Evolutionary conservation across 1,284 basidiomycete genomes (phyloP).

Genomic region (Ustilago vetiveriae): DNA sequence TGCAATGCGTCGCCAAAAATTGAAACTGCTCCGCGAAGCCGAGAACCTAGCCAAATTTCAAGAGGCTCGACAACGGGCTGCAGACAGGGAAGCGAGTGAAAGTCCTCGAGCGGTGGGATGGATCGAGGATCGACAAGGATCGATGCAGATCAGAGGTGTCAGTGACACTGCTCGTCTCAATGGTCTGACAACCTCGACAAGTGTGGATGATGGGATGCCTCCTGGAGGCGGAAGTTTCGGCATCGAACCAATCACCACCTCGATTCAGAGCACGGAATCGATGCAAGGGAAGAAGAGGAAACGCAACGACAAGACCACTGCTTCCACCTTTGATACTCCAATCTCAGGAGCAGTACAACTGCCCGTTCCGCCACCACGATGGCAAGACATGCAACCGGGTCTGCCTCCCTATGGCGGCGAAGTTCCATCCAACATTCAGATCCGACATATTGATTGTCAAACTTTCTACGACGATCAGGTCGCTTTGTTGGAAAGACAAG

Average conservation of each 20-base stretch:
- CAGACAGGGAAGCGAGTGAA: no score
- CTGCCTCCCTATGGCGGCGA: conserved; percentile 5
- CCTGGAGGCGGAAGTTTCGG: conserved; percentile 17
- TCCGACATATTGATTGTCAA: conserved; percentile 28
- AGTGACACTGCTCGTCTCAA: neutral
- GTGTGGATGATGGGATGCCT: neutral
- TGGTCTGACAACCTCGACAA: neutral
- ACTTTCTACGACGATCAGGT: conserved; percentile 16
- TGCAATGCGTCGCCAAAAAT: conserved; percentile 33
- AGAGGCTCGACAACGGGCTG: conserved; percentile 3
- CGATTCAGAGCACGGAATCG: no score
- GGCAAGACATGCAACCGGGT: conserved; percentile 10
- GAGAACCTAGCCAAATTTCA: conserved; percentile 7
- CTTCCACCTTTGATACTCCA: neutral
- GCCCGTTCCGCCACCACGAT: no score
- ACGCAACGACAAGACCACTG: neutral
- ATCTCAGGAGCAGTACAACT: no score
- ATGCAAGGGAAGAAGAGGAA: conserved; percentile 12
- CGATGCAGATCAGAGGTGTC: conserved; percentile 3
- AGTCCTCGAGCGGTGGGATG: neutral
- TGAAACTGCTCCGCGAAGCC: conserved; percentile 3
- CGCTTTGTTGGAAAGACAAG: conserved; percentile 5
- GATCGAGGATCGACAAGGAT: conserved; percentile 4
- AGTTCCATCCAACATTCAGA: conserved; percentile 5
- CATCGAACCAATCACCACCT: neutral